Evolutionary conservation across 2,329 filamentous ascomycete genomes (phyloP).

Genomic region (Trichoderma lentiforme): DNA sequence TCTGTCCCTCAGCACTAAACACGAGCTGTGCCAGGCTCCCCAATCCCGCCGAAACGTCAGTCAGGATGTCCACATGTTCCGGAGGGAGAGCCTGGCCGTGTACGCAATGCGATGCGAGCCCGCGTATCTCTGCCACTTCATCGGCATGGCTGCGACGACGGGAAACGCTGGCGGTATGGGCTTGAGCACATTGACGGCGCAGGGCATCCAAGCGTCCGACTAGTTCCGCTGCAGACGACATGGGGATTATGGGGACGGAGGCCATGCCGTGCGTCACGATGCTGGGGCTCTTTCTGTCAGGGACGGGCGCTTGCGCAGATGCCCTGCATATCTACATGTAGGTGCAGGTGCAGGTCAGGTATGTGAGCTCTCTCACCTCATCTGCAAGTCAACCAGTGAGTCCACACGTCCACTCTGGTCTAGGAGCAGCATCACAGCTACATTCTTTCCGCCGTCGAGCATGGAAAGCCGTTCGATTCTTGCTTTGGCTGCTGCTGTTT

Average conservation of each 20-base stretch:
- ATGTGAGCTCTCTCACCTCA: conserved; percentile 34
- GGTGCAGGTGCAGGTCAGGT: not conserved
- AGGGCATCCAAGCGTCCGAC: conserved; percentile 39
- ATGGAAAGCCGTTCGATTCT: conserved; percentile 42
- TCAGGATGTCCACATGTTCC: conserved; percentile 28
- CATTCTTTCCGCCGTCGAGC: conserved; percentile 38
- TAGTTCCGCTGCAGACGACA: conserved; percentile 36
- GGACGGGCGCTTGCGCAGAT: not conserved
- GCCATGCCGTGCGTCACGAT: conserved; percentile 34
- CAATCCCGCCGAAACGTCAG: conserved; percentile 28
- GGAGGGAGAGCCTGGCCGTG: conserved; percentile 28
- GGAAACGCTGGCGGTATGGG: not conserved
- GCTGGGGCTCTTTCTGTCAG: not conserved
- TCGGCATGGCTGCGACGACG: not conserved
- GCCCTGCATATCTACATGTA: not conserved
- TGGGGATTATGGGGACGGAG: conserved; percentile 42
- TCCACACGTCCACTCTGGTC: conserved; percentile 31
- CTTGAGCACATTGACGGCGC: conserved; percentile 25
- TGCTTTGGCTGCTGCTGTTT: conserved; percentile 26
- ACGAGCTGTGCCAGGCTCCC: conserved; percentile 27
- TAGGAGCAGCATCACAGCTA: conserved; percentile 46
- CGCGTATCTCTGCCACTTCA: not conserved
- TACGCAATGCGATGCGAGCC: conserved; percentile 27
- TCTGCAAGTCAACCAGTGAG: conserved; percentile 42
- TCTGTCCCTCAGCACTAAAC: conserved; percentile 21